Conservation (phyloP, 805 yeast species). For the Starmerella floricola region DNA sequence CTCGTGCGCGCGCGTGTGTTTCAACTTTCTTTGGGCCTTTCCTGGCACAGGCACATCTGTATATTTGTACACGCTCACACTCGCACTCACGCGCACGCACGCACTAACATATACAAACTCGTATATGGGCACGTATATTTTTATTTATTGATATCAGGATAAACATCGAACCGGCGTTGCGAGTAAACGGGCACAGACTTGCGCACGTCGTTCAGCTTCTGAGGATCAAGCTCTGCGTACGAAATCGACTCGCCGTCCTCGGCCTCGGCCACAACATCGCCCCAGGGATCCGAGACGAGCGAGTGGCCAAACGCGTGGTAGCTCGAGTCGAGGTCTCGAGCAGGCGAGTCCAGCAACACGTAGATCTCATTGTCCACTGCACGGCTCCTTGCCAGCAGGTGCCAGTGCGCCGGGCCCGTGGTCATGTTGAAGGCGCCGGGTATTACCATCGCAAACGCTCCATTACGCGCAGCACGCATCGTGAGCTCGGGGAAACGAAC, state of each 20-base stretch:
- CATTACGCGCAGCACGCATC: conserved; percentile 47
- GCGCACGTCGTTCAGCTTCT: conserved; percentile 44
- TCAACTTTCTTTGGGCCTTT: too few species aligned
- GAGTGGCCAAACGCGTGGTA: conserved; percentile 80
- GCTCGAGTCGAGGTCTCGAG: conserved; percentile 75
- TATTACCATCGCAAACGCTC: conserved; percentile 70
- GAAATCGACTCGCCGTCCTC: conserved; percentile 68
- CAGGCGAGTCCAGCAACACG: conserved; percentile 58
- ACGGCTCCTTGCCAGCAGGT: conserved; percentile 61
- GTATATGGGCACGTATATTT: too few species aligned
- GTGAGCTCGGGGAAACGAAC: conserved; percentile 73
- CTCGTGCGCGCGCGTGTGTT: too few species aligned
- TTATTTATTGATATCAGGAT: conserved; percentile 33
- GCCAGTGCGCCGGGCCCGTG: conserved; percentile 92
- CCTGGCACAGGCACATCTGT: too few species aligned
- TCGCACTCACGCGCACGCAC: too few species aligned
- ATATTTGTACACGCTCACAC: too few species aligned
- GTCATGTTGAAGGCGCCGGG: conserved; percentile 91
- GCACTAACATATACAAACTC: too few species aligned
- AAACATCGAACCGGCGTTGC: conserved; percentile 64
- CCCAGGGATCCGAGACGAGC: conserved; percentile 82
- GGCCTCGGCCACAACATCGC: conserved; percentile 60
- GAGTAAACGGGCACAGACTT: conserved; percentile 52
- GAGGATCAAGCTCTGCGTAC: conserved; percentile 61
- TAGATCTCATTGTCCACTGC: conserved; percentile 83